Conservation (phyloP, 257 asterid species). For the Thymus mandschuricus region DNA sequence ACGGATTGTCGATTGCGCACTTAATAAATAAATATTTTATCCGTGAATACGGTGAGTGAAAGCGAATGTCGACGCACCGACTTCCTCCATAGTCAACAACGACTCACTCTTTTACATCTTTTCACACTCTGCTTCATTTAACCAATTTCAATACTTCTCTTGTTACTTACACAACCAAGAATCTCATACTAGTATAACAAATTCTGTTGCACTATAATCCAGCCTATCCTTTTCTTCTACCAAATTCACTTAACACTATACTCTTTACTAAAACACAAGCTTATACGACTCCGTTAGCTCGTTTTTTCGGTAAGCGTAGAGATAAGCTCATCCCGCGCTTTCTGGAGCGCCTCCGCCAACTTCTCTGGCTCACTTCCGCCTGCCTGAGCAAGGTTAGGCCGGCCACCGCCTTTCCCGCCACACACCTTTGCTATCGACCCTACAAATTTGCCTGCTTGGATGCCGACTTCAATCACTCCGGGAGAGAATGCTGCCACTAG, state of each 20-base stretch:
- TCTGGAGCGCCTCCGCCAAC: constrained; percentile 65
- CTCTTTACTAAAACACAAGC: background rate
- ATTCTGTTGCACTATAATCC: constrained; percentile 16
- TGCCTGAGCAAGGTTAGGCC: constrained; percentile 91
- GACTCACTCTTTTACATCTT: background rate
- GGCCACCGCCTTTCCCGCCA: constrained; percentile 97
- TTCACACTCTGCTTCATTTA: no score
- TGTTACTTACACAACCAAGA: background rate
- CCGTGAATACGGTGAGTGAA: constrained; percentile 3
- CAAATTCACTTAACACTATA: background rate
- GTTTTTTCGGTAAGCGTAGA: constrained; percentile 51
- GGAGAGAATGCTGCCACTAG: constrained; percentile 82
- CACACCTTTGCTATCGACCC: constrained; percentile 85
- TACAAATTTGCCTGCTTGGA: constrained; percentile 85
- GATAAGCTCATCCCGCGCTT: constrained; percentile 70
- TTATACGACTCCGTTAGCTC: background rate
- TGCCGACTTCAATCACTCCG: constrained; percentile 72
- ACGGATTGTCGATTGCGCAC: no score
- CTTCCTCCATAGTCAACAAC: constrained; percentile 10
- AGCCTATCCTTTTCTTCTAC: constrained; percentile 16
- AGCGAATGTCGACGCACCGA: constrained; percentile 31
- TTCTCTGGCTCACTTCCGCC: constrained; percentile 93
- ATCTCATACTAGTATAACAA: background rate
- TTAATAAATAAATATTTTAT: background rate
- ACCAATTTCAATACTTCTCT: no score